A percentile compares a stretch with the other conserved stretches of the same genome.
phyloP scores from a whole-genome alignment of 768 basidiomycete genomes.

The Omphalotus guepiniiformis region DNA sequence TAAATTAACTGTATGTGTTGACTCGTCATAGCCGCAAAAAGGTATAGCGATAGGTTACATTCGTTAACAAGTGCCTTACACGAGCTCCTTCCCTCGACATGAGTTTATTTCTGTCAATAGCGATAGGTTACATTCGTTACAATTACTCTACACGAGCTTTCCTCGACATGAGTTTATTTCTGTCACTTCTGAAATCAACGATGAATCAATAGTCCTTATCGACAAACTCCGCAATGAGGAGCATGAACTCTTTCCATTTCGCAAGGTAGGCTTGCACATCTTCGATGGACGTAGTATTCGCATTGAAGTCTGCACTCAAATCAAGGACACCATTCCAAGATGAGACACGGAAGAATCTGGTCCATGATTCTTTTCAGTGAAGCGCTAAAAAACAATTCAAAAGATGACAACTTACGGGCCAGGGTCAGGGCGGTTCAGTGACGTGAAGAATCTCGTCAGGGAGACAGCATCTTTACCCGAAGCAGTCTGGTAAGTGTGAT shows the following conservation, averaged over 20 bases:
- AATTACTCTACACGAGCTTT: too few species aligned
- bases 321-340: constrained; percentile 20
- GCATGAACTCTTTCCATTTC: constrained; percentile 16
- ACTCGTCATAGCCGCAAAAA: too few species aligned
- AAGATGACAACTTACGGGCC: constrained; percentile 20
- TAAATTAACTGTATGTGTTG: too few species aligned
- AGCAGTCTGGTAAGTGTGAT: constrained; percentile 3
- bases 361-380: not conserved
- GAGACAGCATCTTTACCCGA: constrained; percentile 9
- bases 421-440: constrained; percentile 21
- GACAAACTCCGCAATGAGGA: not conserved
- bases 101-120: too few species aligned
- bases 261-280: constrained; percentile 10
- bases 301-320: constrained; percentile 23
- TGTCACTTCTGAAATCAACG: too few species aligned
- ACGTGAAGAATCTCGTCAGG: constrained; percentile 18
- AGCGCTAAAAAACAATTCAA: not conserved
- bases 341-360: constrained; percentile 22
- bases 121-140: too few species aligned
- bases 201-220: not conserved
- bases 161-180: too few species aligned
- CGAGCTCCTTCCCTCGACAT: too few species aligned
- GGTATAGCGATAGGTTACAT: too few species aligned
- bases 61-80: too few species aligned
- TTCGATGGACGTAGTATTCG: constrained; percentile 10